These are phyloP conservation scores for Bassia scoparia DNA, from an alignment of 148 eudicot genomes.

Conservation along the genomic window DNA sequence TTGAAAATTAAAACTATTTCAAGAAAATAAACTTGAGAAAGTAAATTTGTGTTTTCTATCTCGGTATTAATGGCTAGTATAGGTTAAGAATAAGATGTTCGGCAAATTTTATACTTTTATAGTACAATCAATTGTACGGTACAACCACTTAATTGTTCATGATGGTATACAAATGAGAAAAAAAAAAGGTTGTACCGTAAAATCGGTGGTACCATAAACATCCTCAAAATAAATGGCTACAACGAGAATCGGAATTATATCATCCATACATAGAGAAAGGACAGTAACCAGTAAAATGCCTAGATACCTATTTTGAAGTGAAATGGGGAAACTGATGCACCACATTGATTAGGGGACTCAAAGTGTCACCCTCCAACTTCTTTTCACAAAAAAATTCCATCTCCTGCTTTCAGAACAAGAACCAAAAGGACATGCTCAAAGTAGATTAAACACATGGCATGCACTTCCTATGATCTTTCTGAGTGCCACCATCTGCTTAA, in stretches of 20 bases:
- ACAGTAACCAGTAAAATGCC: constrained; percentile 3
- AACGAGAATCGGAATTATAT: background rate
- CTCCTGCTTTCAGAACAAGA: background rate
- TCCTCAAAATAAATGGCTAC: no score
- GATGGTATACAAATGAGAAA: no score
- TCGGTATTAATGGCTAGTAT: no score
- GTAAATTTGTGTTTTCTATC: no score
- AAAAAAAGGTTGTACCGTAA: no score
- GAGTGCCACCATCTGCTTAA: background rate
- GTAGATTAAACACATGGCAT: background rate
- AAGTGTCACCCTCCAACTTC: constrained; percentile 17
- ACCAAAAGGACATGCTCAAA: background rate
- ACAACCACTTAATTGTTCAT: no score
- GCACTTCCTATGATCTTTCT: background rate
- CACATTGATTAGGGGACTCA: constrained; percentile 8
- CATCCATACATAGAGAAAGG: background rate
- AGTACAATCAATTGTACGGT: no score
- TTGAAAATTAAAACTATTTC: no score
- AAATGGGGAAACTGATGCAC: background rate
- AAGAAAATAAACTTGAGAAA: no score
- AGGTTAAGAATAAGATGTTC: no score
- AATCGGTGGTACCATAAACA: no score
- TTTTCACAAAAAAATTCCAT: background rate
- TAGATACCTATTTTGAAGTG: constrained; percentile 3
- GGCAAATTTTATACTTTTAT: no score